Evolutionary conservation across 2,329 filamentous ascomycete species (phyloP).

Genomic region (Phyllosticta paracitricarpa): DNA sequence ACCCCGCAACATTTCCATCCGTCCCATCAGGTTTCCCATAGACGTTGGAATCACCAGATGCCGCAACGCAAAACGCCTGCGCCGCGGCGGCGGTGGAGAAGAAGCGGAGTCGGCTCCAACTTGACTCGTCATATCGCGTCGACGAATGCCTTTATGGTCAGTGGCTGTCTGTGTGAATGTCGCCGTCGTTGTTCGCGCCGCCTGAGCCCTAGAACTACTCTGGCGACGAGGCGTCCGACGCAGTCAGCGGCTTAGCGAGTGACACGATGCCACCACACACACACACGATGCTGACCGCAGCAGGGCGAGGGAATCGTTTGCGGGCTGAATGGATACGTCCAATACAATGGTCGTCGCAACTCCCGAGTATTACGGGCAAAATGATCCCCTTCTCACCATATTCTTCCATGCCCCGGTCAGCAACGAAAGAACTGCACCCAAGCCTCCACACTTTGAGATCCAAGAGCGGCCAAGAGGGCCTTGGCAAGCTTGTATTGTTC

Average conservation of each 20-base stretch:
- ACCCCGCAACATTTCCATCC: slow-evolving; percentile 73
- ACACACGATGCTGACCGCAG: slow-evolving; percentile 7
- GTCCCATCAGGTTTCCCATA: slow-evolving; percentile 55
- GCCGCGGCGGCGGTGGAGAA: not conserved
- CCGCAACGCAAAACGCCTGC: not conserved
- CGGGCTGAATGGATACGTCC: not conserved
- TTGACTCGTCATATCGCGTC: not conserved
- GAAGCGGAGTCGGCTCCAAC: not conserved
- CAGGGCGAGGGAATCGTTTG: not conserved
- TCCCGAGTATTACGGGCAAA: not conserved
- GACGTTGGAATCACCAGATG: not conserved
- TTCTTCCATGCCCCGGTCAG: not conserved
- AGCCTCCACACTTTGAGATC: not conserved
- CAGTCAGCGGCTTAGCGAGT: slow-evolving; percentile 11
- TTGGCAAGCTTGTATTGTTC: not conserved
- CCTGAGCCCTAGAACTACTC: slow-evolving; percentile 6
- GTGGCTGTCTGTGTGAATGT: not conserved
- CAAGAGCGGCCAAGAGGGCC: not conserved
- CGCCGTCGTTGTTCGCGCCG: not conserved
- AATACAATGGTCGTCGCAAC: not conserved
- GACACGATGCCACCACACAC: slow-evolving; percentile 3
- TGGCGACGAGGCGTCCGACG: slow-evolving; percentile 4
- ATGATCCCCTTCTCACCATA: not conserved
- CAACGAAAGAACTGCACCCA: not conserved
- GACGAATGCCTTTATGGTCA: not conserved